phyloP scores from a whole-genome alignment of 2,329 filamentous ascomycete genomes.

The Pseudogymnoascus sp. region DNA sequence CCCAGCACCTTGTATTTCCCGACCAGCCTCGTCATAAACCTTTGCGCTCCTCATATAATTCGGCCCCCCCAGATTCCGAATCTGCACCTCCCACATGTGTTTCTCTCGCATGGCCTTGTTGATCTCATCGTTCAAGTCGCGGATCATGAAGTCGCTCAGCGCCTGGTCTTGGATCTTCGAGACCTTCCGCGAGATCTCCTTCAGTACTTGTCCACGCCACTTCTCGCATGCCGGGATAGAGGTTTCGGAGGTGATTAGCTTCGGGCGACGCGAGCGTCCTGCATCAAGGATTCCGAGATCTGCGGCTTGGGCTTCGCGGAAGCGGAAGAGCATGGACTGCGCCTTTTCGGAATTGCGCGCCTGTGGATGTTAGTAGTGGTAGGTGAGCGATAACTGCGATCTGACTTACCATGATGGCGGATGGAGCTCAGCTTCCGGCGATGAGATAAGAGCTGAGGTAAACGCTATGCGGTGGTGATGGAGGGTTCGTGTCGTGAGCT shows the following conservation, averaged over 20 bases:
- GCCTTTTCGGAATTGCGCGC: conserved; percentile 97
- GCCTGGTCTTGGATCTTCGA: conserved; percentile 87
- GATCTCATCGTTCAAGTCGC: conserved; percentile 97
- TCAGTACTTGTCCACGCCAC: conserved; percentile 95
- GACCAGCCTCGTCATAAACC: conserved; percentile 46
- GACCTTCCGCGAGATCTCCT: conserved; percentile 95
- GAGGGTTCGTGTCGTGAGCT: not conserved
- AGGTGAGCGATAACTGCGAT: not conserved
- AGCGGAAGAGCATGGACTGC: conserved; percentile 99
- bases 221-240: conserved; percentile 85
- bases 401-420: conserved; percentile 24
- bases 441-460: not conserved
- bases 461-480: not conserved
- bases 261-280: conserved; percentile 80
- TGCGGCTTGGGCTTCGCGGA: conserved; percentile 92
- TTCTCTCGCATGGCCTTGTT: conserved; percentile 99
- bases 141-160: conserved; percentile 93
- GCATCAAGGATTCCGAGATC: conserved; percentile 95
- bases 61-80: conserved; percentile 80
- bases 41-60: conserved; percentile 40
- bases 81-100: conserved; percentile 97
- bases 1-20: conserved; percentile 56
- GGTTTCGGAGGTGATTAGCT: conserved; percentile 79
- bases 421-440: not conserved
- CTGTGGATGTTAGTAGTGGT: conserved; percentile 36